phyloP scores from a whole-genome alignment of 1,284 basidiomycete species.

The Hemileia vastatrix region DNA sequence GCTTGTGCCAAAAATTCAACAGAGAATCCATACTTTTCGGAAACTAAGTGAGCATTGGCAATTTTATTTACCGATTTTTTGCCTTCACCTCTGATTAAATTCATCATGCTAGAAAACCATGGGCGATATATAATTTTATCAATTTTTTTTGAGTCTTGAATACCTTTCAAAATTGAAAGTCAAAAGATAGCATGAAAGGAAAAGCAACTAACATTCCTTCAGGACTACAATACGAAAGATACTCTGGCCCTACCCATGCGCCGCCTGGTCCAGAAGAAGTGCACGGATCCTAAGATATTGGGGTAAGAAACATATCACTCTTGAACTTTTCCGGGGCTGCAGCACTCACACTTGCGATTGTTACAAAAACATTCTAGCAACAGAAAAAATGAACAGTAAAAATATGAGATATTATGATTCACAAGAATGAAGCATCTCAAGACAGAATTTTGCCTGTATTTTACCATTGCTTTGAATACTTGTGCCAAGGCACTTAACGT shows the following conservation, averaged over 20 bases:
- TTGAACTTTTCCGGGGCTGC: too few relatives aligned
- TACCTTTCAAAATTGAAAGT: neutral
- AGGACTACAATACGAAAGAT: conserved; percentile 17
- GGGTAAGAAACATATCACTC: too few relatives aligned
- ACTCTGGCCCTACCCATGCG: conserved; percentile 7
- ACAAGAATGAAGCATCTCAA: too few relatives aligned
- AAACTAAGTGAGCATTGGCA: conserved; percentile 11
- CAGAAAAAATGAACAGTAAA: too few relatives aligned
- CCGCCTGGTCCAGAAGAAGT: conserved; percentile 1
- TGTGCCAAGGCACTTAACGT: conserved; percentile 15
- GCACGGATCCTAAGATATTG: conserved; percentile 4
- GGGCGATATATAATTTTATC: neutral
- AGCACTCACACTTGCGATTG: conserved; percentile 13
- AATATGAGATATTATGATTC: too few relatives aligned
- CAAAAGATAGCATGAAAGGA: neutral
- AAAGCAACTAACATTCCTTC: conserved; percentile 10
- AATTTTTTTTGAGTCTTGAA: neutral
- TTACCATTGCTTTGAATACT: conserved; percentile 15
- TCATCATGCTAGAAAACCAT: conserved; percentile 15
- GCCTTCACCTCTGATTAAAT: conserved; percentile 10
- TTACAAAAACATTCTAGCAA: conserved; percentile 18
- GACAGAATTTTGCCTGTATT: too few relatives aligned
- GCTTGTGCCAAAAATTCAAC: conserved; percentile 18
- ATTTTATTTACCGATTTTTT: conserved; percentile 17
- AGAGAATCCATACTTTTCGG: conserved; percentile 16